A percentile compares a stretch with the other conserved stretches of the same genome.
Evolutionary conservation across 225 moss, liverwort and hornwort genomes (phyloP).

Genomic region (Antitrichia curtipendula): DNA sequence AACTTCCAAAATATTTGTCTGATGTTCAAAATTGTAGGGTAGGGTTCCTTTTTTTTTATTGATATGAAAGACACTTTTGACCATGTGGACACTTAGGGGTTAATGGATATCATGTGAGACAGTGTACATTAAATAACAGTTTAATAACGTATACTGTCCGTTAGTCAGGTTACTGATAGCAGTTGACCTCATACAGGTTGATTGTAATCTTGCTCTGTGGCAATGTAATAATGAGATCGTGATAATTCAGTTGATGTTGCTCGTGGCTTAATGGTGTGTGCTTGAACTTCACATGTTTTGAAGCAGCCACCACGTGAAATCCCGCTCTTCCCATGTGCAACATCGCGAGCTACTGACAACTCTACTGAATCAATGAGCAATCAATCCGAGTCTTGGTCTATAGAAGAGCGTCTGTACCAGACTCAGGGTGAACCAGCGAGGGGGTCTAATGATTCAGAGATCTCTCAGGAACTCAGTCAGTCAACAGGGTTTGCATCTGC

Average conservation of each 20-base stretch:
- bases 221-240: neutral
- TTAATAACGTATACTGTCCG: neutral
- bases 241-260: neutral
- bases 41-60: neutral
- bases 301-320: conserved; percentile 26
- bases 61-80: neutral
- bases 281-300: neutral
- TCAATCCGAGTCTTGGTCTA: conserved; percentile 5
- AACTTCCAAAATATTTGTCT: neutral
- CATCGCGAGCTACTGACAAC: conserved; percentile 19
- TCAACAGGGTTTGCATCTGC: conserved; percentile 4
- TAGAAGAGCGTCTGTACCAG: neutral
- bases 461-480: conserved; percentile 16
- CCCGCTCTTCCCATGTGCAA: conserved; percentile 32
- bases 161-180: neutral
- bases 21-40: neutral
- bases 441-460: conserved; percentile 12
- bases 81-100: neutral
- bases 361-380: conserved; percentile 11
- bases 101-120: neutral
- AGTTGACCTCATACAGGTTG: neutral
- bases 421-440: neutral
- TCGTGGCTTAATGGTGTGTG: neutral
- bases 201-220: neutral
- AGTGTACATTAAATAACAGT: neutral